Evolutionary conservation across 192 early-diverging fungal species (phyloP), one percentile per base, ranked within the genome.

Genomic region (Coemansia sp.): DNA sequence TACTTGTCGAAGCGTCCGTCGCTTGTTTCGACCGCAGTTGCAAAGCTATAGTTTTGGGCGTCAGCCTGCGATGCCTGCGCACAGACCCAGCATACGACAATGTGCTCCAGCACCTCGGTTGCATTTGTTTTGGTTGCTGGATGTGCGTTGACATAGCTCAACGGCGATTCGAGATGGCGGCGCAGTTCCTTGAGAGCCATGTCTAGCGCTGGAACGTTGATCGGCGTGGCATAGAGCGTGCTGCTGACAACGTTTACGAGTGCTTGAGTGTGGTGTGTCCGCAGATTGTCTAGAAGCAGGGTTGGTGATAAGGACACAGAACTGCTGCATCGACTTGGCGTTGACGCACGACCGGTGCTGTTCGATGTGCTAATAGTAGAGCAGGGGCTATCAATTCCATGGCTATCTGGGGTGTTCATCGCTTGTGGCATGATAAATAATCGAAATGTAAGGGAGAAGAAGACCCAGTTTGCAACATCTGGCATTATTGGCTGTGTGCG

Each of bases 21-120:
- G 14, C 4, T 30, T 6, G 72, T 74, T 18, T 55, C 41, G 9
- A 67, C 67, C 1, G 51, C 33, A 5, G n/a, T 58, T 20, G 64
- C 39, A 16, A 61, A 8, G 16, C 33, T 43, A 36, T 74, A 75
- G 64, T 74, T 69, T 41, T 80, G 77, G 18, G 58, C 69, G 24
- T 80, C 77, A 0, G 72, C 62, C 7, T 80, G 72, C 0, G 72
- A 53, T 12, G 77, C 77, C 0, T 64, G 65, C 10, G 77, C 72
- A 33, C 77, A 80, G 5, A 80, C 72, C 77, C 77, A 80, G 66
- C 77, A 80, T 6, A 80, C 34, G 18, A 80, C 57, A 16, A 80
- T 68, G 33, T 68, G 77, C 53, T 74, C 72, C 8, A 71, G 51
- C 20, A 80, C 69, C 38, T 67, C 58, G 18, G 62, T 68, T 14